Base-by-base conservation (phyloP, 1,284 basidiomycete species). In the Filobasidium uniguttulatum region DNA sequence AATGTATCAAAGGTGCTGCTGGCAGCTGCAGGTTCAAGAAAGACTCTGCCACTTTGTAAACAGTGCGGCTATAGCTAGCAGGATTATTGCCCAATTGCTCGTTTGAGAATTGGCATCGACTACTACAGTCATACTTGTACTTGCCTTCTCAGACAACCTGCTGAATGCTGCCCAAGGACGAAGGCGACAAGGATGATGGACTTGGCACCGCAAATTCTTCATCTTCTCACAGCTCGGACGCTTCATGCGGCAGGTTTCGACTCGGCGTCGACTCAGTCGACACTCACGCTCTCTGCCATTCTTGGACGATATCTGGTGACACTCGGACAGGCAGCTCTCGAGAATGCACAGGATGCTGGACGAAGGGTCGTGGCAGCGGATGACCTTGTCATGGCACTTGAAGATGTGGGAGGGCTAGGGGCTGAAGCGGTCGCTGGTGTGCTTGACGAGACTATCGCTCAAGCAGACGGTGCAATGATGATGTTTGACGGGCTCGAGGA, bases 361-460 rank as follows among this genome's bases (percentile, higher is more conserved):
- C n/a, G 45, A 19, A 47, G 50, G 29, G 26, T 23, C 5, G 36
- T 33, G 1, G 46, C 38, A 8, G 31, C 31, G 45, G 43, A 52
- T 3, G 50, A 52, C 44, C 45, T 52, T 8, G 25, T 52, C 20
- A 31, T 8, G 5, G 50, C 46, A 9, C 12, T 52, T 2, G 25
- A 36, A 31, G 36, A 44, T 28, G 22, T 46, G 9, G 36, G 31
- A n/a, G 45, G 45, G 20, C 20, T 52, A 2, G 50, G 50, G 15
- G 33, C 43, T n/a, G 35, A 61, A 6, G 50, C 63, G 20, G 56
- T 59, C 15, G 47, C 55, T 15, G 53, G 59, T 12, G 61, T 64
- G 0, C 56, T 64, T 30, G 65, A 67, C 50, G 62, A 68, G 22
- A 56, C 60, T 15, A 50, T 65, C 1, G 64, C 61, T 2, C n/a